phyloP scores from a whole-genome alignment of 1,284 basidiomycete species.

The Papiliotrema fonsecae region DNA sequence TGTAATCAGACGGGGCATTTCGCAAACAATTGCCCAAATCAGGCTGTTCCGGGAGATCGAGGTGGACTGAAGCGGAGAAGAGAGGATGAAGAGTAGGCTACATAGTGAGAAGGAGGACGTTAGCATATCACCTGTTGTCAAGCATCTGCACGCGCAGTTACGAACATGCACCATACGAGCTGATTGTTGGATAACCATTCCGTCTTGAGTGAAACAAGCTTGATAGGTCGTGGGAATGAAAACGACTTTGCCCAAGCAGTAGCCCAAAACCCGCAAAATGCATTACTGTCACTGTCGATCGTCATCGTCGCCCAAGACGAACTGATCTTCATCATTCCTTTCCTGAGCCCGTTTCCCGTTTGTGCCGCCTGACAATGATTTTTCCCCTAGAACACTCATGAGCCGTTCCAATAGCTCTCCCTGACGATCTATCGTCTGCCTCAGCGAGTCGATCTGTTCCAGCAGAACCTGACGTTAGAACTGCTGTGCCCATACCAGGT shows the following conservation, averaged over 20 bases:
- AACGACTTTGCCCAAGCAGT: no score
- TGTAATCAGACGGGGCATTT: constrained; percentile 76
- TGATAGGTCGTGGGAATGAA: no score
- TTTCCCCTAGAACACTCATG: constrained; percentile 13
- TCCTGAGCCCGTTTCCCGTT: constrained; percentile 1
- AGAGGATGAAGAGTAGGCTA: no score
- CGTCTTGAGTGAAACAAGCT: no score
- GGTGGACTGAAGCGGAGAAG: constrained; percentile 29
- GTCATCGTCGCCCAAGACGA: constrained; percentile 23
- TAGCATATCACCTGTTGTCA: no score
- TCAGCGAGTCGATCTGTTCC: constrained; percentile 42
- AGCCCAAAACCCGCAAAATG: no score
- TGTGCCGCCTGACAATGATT: not conserved
- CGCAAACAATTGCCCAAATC: constrained; percentile 84
- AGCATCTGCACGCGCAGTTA: no score
- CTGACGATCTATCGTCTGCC: constrained; percentile 41
- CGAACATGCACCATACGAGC: no score
- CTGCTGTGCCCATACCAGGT: not conserved
- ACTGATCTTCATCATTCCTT: constrained; percentile 16
- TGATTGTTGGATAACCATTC: no score
- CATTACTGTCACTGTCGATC: constrained; percentile 11
- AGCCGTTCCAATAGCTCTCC: constrained; percentile 32
- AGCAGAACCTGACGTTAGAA: constrained; percentile 30
- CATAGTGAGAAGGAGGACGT: no score
- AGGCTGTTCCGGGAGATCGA: constrained; percentile 44